Evolutionary conservation across 2,329 filamentous ascomycete species (phyloP).

Genomic region (Ceratocystis cacaofunesta): DNA sequence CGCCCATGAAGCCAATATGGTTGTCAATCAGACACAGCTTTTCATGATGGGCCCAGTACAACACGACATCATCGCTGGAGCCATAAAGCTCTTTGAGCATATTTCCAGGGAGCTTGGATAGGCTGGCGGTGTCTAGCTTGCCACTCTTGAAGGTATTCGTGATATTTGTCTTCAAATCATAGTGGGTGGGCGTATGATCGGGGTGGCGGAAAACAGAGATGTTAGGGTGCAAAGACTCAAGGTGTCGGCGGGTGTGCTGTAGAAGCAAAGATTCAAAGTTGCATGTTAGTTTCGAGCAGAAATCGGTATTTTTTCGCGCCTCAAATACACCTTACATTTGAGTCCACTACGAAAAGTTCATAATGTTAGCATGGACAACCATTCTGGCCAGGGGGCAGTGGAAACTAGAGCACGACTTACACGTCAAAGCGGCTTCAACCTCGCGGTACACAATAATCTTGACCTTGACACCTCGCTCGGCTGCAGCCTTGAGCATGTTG

Average conservation of each 20-base stretch:
- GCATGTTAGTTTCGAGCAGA: not conserved
- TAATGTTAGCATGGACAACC: not conserved
- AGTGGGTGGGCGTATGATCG: constrained; percentile 64
- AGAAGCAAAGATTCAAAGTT: constrained; percentile 15
- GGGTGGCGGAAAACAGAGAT: constrained; percentile 84
- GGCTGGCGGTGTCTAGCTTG: constrained; percentile 34
- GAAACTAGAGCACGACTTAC: constrained; percentile 38
- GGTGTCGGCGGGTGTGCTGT: constrained; percentile 61
- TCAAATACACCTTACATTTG: constrained; percentile 24
- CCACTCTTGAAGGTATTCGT: constrained; percentile 41
- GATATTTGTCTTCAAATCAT: constrained; percentile 53
- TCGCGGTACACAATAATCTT: constrained; percentile 90
- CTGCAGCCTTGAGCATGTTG: constrained; percentile 65
- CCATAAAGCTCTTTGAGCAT: constrained; percentile 69
- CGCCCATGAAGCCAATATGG: constrained; percentile 77
- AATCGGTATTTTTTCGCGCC: not conserved
- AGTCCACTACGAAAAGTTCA: constrained; percentile 24
- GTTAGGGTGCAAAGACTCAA: constrained; percentile 67
- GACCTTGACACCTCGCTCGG: constrained; percentile 68
- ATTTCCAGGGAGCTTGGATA: constrained; percentile 55
- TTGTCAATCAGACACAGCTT: constrained; percentile 75
- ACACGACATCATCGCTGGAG: constrained; percentile 60
- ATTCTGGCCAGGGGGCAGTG: not conserved
- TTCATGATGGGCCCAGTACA: constrained; percentile 91
- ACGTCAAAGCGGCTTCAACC: constrained; percentile 62